phyloP scores from a whole-genome alignment of 2,329 filamentous ascomycete genomes.

The Penicillium oxalicum region DNA sequence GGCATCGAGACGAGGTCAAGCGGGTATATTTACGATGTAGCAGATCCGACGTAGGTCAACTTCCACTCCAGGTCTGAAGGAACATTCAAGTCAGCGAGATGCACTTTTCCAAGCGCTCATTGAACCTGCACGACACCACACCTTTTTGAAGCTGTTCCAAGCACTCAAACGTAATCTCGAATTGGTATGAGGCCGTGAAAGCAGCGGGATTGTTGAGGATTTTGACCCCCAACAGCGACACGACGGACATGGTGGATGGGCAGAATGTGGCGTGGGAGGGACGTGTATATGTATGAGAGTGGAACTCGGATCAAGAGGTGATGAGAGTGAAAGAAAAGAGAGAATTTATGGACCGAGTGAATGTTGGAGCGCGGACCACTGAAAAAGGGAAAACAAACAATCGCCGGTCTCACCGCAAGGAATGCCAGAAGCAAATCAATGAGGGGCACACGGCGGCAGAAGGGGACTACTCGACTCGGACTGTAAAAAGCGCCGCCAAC shows the following conservation, averaged over 20 bases:
- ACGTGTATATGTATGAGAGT: constrained; percentile 15
- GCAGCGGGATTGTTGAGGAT: constrained; percentile 95
- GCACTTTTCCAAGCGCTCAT: no score
- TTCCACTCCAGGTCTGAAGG: constrained; percentile 92
- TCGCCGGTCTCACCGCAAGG: constrained; percentile 16
- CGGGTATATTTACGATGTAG: constrained; percentile 69
- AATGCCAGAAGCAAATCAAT: constrained; percentile 11
- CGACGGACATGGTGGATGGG: constrained; percentile 72
- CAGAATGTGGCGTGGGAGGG: constrained; percentile 10
- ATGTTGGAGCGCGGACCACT: constrained; percentile 4
- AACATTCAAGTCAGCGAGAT: background rate
- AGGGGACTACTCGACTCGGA: background rate
- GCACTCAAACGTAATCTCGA: constrained; percentile 98
- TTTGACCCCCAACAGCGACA: constrained; percentile 90
- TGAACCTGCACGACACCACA: no score
- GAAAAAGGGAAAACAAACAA: constrained; percentile 17
- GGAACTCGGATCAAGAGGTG: background rate
- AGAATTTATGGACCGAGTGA: constrained; percentile 13
- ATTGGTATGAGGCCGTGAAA: constrained; percentile 88
- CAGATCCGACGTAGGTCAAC: constrained; percentile 95
- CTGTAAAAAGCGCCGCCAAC: constrained; percentile 6
- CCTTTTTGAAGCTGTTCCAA: constrained; percentile 91
- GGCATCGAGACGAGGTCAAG: background rate
- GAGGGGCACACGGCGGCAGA: no score
- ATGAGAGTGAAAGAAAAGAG: constrained; percentile 2